Conservation (phyloP, 2,329 filamentous ascomycete genomes). For the Penicillium sp. region DNA sequence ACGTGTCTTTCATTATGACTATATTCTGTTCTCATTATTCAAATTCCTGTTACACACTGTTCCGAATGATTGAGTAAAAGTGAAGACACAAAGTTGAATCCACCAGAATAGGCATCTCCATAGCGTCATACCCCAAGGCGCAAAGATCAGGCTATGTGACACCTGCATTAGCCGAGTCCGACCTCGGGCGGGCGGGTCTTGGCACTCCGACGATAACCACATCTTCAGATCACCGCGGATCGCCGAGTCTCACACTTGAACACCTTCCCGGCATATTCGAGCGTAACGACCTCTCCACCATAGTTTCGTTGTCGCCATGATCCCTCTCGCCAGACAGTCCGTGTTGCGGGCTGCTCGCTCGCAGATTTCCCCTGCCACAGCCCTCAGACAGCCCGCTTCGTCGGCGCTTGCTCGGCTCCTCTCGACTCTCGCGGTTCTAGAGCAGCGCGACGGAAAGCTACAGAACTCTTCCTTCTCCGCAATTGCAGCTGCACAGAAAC, state of each 20-base stretch:
- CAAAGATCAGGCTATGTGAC: slow-evolving; percentile 16
- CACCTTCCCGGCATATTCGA: slow-evolving; percentile 10
- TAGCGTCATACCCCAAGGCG: neutral
- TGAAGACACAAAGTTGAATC: neutral
- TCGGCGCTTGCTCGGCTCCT: slow-evolving; percentile 67
- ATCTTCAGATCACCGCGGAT: slow-evolving; percentile 26
- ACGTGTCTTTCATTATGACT: slow-evolving; percentile 20
- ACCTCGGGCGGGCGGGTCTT: slow-evolving; percentile 35
- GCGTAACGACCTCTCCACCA: slow-evolving; percentile 7
- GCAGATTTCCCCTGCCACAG: slow-evolving; percentile 43
- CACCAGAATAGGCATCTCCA: neutral
- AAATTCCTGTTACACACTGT: neutral
- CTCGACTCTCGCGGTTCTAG: slow-evolving; percentile 85
- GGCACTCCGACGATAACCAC: slow-evolving; percentile 38
- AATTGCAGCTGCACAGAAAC: slow-evolving; percentile 78
- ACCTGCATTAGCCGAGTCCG: slow-evolving; percentile 36
- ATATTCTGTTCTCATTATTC: neutral
- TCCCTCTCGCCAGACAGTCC: slow-evolving; percentile 39
- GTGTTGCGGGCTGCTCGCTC: slow-evolving; percentile 45
- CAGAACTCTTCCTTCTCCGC: slow-evolving; percentile 78
- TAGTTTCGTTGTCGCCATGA: slow-evolving; percentile 22
- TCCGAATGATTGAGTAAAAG: neutral
- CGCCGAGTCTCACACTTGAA: slow-evolving; percentile 23
- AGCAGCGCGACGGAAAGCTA: slow-evolving; percentile 87
- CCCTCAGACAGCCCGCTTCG: slow-evolving; percentile 46